phyloP scores from a whole-genome alignment of 495 filamentous ascomycete genomes.

The Penicillium paxilli region DNA sequence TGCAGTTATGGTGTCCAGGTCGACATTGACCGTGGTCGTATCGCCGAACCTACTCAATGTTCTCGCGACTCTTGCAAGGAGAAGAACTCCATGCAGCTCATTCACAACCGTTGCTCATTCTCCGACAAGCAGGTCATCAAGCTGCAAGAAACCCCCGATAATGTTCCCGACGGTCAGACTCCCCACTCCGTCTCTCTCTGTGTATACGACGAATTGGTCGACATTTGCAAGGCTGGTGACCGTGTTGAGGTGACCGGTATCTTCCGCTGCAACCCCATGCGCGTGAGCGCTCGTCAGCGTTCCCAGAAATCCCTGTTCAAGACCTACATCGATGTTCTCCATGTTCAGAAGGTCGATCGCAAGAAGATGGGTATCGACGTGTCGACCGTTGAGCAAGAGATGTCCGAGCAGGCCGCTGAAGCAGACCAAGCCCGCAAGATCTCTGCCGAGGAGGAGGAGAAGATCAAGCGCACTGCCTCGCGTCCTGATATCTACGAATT shows the following conservation, averaged over 20 bases:
- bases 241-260: constrained; percentile 95
- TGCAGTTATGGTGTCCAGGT: constrained; percentile 91
- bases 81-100: constrained; percentile 94
- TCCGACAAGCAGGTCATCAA: constrained; percentile 99
- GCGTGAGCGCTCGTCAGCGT: constrained; percentile 91
- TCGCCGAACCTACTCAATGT: constrained; percentile 89
- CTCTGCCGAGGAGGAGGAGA: constrained; percentile 85
- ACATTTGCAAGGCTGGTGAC: constrained; percentile 97
- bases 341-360: constrained; percentile 95
- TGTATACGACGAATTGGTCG: constrained; percentile 94
- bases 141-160: constrained; percentile 95
- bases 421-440: constrained; percentile 82
- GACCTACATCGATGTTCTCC: constrained; percentile 93
- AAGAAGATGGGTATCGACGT: constrained; percentile 89
- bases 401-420: constrained; percentile 71
- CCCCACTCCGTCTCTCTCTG: constrained; percentile 98
- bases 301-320: constrained; percentile 95
- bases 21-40: constrained; percentile 91
- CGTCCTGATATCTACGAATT: constrained; percentile 92
- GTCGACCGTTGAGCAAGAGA: constrained; percentile 84
- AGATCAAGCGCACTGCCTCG: constrained; percentile 78
- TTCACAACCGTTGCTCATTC: constrained; percentile 94
- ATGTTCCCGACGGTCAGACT: constrained; percentile 87
- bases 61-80: constrained; percentile 80
- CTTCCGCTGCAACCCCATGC: constrained; percentile 90